These are phyloP conservation scores for Pseudohalonectria lignicola DNA, from an alignment of 2,329 filamentous ascomycete genomes.

Conservation along the genomic window DNA sequence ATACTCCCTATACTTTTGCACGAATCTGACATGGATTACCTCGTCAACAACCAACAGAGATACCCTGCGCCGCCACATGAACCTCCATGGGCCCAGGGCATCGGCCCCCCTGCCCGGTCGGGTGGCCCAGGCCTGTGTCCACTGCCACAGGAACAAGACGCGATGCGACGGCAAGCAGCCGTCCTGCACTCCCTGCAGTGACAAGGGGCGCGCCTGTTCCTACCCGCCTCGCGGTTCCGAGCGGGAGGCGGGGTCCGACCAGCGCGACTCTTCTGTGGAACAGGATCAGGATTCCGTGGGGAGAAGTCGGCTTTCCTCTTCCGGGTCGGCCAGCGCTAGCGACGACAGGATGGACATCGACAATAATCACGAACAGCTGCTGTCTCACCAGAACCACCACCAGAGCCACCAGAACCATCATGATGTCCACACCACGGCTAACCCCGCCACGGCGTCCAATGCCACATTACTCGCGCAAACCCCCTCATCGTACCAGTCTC, in stretches of 20 bases:
- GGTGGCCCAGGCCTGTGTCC: background rate
- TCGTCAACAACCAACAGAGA: too few relatives aligned
- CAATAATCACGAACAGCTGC: too few relatives aligned
- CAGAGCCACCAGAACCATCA: background rate
- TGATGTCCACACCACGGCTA: background rate
- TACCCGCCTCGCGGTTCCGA: background rate
- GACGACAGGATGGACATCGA: background rate
- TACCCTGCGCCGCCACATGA: conserved; percentile 3
- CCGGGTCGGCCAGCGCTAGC: background rate
- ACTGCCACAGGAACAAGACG: conserved; percentile 2
- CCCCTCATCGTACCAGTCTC: too few relatives aligned
- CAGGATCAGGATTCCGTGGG: background rate
- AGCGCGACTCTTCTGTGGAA: too few relatives aligned
- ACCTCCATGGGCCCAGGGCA: background rate
- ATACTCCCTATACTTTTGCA: too few relatives aligned
- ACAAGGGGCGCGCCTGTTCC: background rate
- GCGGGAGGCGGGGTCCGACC: too few relatives aligned
- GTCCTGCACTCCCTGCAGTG: background rate
- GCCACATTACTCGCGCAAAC: too few relatives aligned
- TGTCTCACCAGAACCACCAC: background rate
- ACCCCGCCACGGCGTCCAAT: background rate
- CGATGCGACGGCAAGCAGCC: conserved; percentile 1
- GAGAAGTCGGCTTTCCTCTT: too few relatives aligned
- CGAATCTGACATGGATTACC: too few relatives aligned
- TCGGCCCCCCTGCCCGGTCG: background rate